Percentiles rank a stretch among this genome's conserved stretches.
These are phyloP conservation scores for Aureobasidium sp. DNA, from an alignment of 2,329 filamentous ascomycete species.

Conservation along the genomic window DNA sequence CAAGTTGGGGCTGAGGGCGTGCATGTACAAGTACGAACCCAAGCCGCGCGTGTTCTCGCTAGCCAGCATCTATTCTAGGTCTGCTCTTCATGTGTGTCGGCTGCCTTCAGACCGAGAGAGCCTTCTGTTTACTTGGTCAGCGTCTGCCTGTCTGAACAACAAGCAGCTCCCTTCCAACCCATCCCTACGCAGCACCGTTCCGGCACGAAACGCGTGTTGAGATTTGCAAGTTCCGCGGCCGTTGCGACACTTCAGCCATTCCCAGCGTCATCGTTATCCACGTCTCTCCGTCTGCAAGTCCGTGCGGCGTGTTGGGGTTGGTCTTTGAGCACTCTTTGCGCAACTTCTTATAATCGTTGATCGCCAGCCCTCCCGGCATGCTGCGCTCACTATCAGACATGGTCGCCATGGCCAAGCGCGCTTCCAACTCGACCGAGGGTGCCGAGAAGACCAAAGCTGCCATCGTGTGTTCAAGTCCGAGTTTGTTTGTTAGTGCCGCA, in stretches of 20 bases:
- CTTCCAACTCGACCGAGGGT: background rate
- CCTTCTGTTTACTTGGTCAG: background rate
- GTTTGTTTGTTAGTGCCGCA: background rate
- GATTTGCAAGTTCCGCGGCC: background rate
- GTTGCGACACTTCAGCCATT: background rate
- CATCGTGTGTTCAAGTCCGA: background rate
- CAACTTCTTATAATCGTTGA: conserved; percentile 1
- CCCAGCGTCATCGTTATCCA: conserved; percentile 5
- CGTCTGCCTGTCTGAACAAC: background rate
- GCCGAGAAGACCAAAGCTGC: conserved; percentile 8
- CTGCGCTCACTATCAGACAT: background rate
- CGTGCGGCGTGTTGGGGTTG: conserved; percentile 9
- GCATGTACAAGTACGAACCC: conserved; percentile 7
- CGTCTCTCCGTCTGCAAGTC: background rate
- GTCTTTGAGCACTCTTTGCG: background rate
- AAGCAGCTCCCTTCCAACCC: background rate
- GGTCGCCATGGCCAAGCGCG: conserved; percentile 9
- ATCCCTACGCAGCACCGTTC: background rate
- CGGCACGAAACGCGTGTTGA: background rate
- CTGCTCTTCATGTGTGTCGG: background rate
- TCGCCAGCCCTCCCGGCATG: conserved; percentile 4
- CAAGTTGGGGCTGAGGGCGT: background rate
- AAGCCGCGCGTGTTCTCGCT: conserved; percentile 2
- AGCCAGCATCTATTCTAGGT: background rate
- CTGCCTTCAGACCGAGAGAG: background rate